Base-by-base conservation (phyloP, 768 basidiomycete species). In the Ephemerocybe angulata region DNA sequence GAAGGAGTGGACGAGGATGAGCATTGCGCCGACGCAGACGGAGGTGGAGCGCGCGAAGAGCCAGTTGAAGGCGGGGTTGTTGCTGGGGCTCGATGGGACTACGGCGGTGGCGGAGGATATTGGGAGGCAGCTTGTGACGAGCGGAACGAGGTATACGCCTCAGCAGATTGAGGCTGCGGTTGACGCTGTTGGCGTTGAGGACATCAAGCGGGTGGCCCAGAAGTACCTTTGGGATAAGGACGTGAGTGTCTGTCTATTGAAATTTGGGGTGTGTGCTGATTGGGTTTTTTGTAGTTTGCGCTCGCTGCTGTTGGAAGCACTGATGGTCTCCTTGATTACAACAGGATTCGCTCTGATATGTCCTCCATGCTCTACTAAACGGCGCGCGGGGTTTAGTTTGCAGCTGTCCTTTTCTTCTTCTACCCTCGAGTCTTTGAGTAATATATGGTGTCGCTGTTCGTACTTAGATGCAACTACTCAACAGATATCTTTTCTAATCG, bases 21-120 rank as follows among this genome's bases (percentile, higher is more conserved):
- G 88, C 59, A 85, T 91, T 57, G 81, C 84, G 12, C 94, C 95
- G 5, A 87, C 87, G 2, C 77, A 82, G 30, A 81, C 84, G 30
- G 94, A 96, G 74, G 93, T 98, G 58, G 95, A 98, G 81, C 85
- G 97, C 44, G 94, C 96, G 50, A 99, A 99, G 83, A 93, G 90
- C 67, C 97, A 98, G 76, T 85, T 98, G 62, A 99, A 98, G 80
- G 95, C 96, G 50, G 88, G 87, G 54, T 76, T 98, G 61, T 77
- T 99, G 40, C 83, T 99, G 48, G 80, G 87, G 55, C 77, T 98
- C 40, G 97, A 98, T 63, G 97, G 97, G n/a, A 89, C 93, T 17
- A 98, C 94, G 29, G 93, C 94, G 50, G 82, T 95, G 58, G 96
- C 97, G 30, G 97, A 99, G 77, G 97, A 99, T 65, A 94, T 98